A percentile compares a stretch with the other conserved stretches of the same genome.
These are phyloP conservation scores for Annulohypoxylon stygium DNA, from an alignment of 495 filamentous ascomycete species.

Conservation along the genomic window DNA sequence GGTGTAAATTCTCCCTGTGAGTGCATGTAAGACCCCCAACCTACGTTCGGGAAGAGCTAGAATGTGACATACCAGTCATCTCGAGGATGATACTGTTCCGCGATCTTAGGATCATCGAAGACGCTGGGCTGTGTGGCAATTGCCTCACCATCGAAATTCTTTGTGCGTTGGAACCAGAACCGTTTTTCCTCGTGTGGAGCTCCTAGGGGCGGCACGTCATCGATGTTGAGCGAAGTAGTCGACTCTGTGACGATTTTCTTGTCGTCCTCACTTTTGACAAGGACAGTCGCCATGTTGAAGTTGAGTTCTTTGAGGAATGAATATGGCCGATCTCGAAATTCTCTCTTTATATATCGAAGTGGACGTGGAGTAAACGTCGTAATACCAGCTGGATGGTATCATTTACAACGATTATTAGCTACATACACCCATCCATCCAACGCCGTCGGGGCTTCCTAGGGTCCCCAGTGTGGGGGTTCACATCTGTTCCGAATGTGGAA, in stretches of 20 bases:
- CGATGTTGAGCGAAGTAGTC: conserved; percentile 34
- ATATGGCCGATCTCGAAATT: conserved; percentile 1
- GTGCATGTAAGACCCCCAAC: conserved; percentile 6
- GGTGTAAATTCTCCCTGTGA: conserved; percentile 65
- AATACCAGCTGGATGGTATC: conserved; percentile 34
- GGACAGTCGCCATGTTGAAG: conserved; percentile 36
- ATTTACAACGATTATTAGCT: conserved; percentile 32
- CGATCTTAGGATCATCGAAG: conserved; percentile 61
- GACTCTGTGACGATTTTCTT: conserved; percentile 39
- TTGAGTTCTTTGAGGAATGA: background rate
- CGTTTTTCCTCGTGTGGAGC: conserved; percentile 54
- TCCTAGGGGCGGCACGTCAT: conserved; percentile 54
- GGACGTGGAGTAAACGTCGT: background rate
- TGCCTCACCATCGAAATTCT: conserved; percentile 62
- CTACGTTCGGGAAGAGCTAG: background rate
- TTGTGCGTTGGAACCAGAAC: conserved; percentile 61
- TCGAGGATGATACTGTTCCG: conserved; percentile 65
- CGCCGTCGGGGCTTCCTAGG: conserved; percentile 7
- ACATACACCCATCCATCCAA: conserved; percentile 14
- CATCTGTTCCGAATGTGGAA: conserved; percentile 9
- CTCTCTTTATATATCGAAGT: conserved; percentile 24
- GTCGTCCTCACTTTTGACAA: conserved; percentile 25
- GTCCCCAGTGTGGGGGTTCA: conserved; percentile 28
- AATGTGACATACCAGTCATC: conserved; percentile 58
- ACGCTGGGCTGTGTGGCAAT: conserved; percentile 68